phyloP scores from a whole-genome alignment of 1,284 basidiomycete species.

The Ceratobasidium sp. region DNA sequence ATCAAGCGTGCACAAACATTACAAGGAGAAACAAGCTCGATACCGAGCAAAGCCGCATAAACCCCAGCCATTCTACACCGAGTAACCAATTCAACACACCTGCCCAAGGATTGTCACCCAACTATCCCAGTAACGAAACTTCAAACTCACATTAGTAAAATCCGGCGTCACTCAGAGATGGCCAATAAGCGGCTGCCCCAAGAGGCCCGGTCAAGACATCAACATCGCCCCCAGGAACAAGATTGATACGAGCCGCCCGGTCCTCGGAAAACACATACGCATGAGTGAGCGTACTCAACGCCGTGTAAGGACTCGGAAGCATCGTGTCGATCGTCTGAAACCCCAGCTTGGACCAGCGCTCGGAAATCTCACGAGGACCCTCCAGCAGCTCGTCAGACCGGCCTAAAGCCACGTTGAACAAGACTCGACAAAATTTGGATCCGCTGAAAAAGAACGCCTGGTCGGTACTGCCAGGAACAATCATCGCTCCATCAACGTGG shows the following conservation, averaged over 20 bases:
- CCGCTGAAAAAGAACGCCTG: slow-evolving; percentile 34
- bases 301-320: background rate
- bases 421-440: slow-evolving; percentile 4
- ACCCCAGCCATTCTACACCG: no score
- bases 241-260: background rate
- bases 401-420: background rate
- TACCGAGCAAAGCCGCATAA: no score
- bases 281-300: background rate
- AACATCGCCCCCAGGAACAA: slow-evolving; percentile 10
- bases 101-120: no score
- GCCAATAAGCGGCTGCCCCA: background rate
- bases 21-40: no score
- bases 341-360: background rate
- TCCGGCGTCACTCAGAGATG: background rate
- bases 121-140: background rate
- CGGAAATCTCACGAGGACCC: slow-evolving; percentile 15
- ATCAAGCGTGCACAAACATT: no score
- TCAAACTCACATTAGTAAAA: background rate
- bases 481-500: slow-evolving; percentile 19
- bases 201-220: background rate
- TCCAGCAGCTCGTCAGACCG: slow-evolving; percentile 28
- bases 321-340: slow-evolving; percentile 13
- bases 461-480: slow-evolving; percentile 17
- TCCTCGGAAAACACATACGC: slow-evolving; percentile 6
- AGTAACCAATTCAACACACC: no score